phyloP scores from a whole-genome alignment of 345 rosid species.

The Odontarrhena argentea region DNA sequence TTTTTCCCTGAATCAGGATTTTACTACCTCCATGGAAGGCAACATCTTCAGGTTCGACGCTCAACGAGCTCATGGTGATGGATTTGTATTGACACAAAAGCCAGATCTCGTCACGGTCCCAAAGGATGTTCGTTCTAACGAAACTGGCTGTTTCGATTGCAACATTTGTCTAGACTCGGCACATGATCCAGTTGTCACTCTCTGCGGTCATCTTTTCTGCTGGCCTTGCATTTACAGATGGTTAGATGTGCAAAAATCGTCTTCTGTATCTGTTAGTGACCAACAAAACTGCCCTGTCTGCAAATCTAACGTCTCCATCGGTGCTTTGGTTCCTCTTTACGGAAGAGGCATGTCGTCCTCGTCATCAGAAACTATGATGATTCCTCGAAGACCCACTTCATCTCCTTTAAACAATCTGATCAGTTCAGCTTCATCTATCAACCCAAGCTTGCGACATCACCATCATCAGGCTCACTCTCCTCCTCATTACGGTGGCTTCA shows the following conservation, averaged over 20 bases:
- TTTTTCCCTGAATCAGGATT: slow-evolving; percentile 35
- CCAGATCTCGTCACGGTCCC: slow-evolving; percentile 36
- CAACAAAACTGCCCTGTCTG: slow-evolving; percentile 80
- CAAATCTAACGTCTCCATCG: slow-evolving; percentile 62
- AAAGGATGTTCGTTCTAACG: slow-evolving; percentile 31
- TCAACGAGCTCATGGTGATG: slow-evolving; percentile 39
- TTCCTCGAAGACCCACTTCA: slow-evolving; percentile 71
- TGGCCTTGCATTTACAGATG: slow-evolving; percentile 76
- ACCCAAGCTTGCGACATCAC: slow-evolving; percentile 26
- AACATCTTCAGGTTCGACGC: slow-evolving; percentile 45
- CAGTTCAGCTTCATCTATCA: slow-evolving; percentile 29
- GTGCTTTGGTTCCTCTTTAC: slow-evolving; percentile 79
- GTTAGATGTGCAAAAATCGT: slow-evolving; percentile 37
- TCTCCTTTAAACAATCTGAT: slow-evolving; percentile 28
- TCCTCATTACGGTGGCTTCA: slow-evolving; percentile 38
- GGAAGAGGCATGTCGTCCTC: slow-evolving; percentile 62
- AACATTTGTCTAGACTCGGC: slow-evolving; percentile 75
- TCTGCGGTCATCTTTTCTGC: slow-evolving; percentile 79
- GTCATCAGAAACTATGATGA: slow-evolving; percentile 34
- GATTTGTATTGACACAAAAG: slow-evolving; percentile 42
- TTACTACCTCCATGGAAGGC: slow-evolving; percentile 41
- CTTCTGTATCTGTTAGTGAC: slow-evolving; percentile 43
- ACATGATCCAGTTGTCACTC: slow-evolving; percentile 71
- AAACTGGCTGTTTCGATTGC: slow-evolving; percentile 58
- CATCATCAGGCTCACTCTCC: slow-evolving; percentile 22